Evolutionary conservation across 2,329 filamentous ascomycete species (phyloP).

Genomic region (Colletotrichum cereale): DNA sequence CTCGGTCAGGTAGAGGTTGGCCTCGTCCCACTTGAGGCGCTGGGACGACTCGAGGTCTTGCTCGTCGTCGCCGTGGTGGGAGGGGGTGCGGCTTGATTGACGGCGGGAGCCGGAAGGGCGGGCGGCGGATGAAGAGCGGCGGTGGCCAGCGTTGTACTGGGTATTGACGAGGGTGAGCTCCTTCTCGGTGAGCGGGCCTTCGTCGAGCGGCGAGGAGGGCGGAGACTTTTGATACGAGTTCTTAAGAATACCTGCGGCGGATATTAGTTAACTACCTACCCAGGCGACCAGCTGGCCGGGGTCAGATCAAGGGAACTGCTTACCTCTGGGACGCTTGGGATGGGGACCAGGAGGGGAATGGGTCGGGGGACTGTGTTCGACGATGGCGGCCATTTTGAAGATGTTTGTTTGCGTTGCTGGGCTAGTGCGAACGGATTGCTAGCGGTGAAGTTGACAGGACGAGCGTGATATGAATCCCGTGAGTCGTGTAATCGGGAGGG

Average conservation of each 20-base stretch:
- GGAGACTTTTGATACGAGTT: slow-evolving; percentile 80
- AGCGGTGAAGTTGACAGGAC: background rate
- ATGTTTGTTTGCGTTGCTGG: slow-evolving; percentile 3
- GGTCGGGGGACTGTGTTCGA: slow-evolving; percentile 52
- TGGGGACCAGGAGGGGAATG: slow-evolving; percentile 58
- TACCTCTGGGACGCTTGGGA: slow-evolving; percentile 61
- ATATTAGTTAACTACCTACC: background rate
- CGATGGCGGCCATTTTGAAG: slow-evolving; percentile 56
- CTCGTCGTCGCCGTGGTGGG: slow-evolving; percentile 58
- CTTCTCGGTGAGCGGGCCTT: slow-evolving; percentile 75
- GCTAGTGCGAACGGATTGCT: background rate
- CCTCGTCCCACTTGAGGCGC: slow-evolving; percentile 97
- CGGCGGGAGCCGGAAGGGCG: slow-evolving; percentile 76
- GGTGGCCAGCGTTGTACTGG: slow-evolving; percentile 90
- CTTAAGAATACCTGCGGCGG: slow-evolving; percentile 85
- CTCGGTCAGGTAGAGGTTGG: slow-evolving; percentile 96
- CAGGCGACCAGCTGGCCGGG: background rate
- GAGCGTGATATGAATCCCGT: slow-evolving; percentile 35
- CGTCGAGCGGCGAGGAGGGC: slow-evolving; percentile 63
- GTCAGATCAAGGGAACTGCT: slow-evolving; percentile 33
- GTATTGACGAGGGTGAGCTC: slow-evolving; percentile 96
- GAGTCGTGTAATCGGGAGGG: slow-evolving; percentile 16
- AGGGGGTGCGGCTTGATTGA: slow-evolving; percentile 68
- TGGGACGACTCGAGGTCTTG: slow-evolving; percentile 71
- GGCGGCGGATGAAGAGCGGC: slow-evolving; percentile 82